These are phyloP conservation scores for Warburgia ugandensis DNA, from an alignment of 164 flowering plant genomes.

Conservation along the genomic window DNA sequence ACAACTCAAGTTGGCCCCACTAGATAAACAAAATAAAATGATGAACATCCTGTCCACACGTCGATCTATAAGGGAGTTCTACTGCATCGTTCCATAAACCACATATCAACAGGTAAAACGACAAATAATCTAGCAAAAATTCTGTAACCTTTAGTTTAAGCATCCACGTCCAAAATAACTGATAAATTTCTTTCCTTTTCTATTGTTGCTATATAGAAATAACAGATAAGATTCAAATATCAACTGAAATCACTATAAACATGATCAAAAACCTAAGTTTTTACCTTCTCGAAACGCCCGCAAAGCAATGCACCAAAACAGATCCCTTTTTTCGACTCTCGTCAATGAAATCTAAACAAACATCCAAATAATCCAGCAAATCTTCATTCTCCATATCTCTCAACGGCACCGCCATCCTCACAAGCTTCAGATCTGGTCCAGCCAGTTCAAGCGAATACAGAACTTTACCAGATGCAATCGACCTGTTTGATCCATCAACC, in stretches of 20 bases:
- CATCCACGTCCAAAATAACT: not conserved
- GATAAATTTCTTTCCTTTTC: not conserved
- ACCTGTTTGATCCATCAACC: conserved; percentile 19
- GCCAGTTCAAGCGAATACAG: conserved; percentile 63
- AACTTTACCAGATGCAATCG: conserved; percentile 38
- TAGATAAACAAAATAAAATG: too few species aligned
- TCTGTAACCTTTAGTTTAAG: not conserved
- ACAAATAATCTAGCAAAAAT: too few species aligned
- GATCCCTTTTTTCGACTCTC: conserved; percentile 66
- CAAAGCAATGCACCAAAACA: conserved; percentile 94
- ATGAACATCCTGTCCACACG: too few species aligned
- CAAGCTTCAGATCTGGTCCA: conserved; percentile 73
- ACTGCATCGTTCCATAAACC: too few species aligned
- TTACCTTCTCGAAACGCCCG: conserved; percentile 98
- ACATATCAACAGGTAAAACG: too few species aligned
- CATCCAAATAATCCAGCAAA: conserved; percentile 85
- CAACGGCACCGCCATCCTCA: conserved; percentile 85
- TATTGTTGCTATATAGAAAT: too few species aligned
- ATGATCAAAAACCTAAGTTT: too few species aligned
- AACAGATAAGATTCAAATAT: not conserved
- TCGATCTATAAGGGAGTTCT: too few species aligned
- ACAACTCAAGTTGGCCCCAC: too few species aligned
- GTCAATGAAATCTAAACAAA: conserved; percentile 82
- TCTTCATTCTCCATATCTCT: conserved; percentile 85
- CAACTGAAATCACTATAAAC: not conserved